phyloP scores from a whole-genome alignment of 306 rosid genomes.

The Castanea crenata region DNA sequence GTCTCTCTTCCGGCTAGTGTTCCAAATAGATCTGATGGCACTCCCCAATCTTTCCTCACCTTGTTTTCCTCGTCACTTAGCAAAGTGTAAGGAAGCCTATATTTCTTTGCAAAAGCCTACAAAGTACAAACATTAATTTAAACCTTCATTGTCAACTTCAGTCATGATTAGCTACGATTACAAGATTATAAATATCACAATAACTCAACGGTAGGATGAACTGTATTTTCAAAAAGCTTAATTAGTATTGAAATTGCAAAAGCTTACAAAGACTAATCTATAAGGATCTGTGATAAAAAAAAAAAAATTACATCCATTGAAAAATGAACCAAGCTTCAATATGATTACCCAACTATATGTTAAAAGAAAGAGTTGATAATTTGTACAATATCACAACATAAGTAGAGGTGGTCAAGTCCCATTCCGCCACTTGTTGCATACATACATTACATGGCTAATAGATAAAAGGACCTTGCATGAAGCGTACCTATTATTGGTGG shows the following conservation, averaged over 20 bases:
- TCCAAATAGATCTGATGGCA: slow-evolving; percentile 86
- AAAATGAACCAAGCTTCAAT: background rate
- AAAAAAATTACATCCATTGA: background rate
- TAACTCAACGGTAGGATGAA: background rate
- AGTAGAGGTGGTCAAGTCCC: background rate
- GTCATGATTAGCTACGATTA: background rate
- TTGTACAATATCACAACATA: background rate
- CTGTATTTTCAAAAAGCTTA: background rate
- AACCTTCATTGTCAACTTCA: slow-evolving; percentile 16
- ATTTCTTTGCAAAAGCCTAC: slow-evolving; percentile 88
- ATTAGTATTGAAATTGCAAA: no score
- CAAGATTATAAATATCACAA: background rate
- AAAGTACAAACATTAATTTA: slow-evolving; percentile 37
- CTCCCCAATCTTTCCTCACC: slow-evolving; percentile 97
- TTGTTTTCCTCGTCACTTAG: slow-evolving; percentile 87
- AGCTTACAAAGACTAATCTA: background rate
- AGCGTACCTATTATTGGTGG: background rate
- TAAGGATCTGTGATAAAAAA: background rate
- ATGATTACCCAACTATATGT: background rate
- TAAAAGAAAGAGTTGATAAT: background rate
- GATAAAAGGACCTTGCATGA: background rate
- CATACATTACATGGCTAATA: no score
- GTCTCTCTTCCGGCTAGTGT: slow-evolving; percentile 95
- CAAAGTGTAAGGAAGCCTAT: slow-evolving; percentile 82
- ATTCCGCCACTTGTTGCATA: no score